Conservation (phyloP, 2,329 filamentous ascomycete genomes). For the Pseudogymnoascus sp. region DNA sequence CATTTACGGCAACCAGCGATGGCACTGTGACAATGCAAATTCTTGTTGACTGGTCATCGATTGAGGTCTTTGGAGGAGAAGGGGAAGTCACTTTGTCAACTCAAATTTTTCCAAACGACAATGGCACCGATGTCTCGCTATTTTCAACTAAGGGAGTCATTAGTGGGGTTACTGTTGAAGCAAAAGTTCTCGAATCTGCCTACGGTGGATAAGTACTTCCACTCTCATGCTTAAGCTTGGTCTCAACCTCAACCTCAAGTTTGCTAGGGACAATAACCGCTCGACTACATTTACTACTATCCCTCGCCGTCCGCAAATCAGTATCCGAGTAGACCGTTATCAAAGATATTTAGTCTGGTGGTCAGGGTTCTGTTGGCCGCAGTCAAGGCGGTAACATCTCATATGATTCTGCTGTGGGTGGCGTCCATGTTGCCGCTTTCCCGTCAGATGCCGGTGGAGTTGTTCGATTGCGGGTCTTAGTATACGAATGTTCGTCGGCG, state of each 20-base stretch:
- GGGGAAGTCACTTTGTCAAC: slow-evolving; percentile 5
- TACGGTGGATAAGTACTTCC: background rate
- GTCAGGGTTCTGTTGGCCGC: too few relatives aligned
- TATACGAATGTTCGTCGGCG: background rate
- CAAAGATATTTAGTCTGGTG: too few relatives aligned
- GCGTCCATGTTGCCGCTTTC: too few relatives aligned
- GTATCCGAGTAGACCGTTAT: too few relatives aligned
- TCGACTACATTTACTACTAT: background rate
- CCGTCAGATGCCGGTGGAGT: too few relatives aligned
- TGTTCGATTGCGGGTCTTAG: background rate
- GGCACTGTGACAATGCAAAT: slow-evolving; percentile 2
- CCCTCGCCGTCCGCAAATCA: too few relatives aligned
- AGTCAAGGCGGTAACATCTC: too few relatives aligned
- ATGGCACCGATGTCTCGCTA: background rate
- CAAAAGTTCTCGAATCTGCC: background rate
- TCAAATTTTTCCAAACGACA: slow-evolving; percentile 7
- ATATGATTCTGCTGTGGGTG: too few relatives aligned
- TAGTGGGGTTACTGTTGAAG: background rate
- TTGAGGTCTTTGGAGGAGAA: slow-evolving; percentile 9
- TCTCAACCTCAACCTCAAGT: background rate
- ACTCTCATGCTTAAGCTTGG: background rate
- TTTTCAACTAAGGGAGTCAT: background rate
- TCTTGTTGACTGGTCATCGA: slow-evolving; percentile 8
- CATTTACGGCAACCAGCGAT: background rate
- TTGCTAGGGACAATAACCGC: background rate